A percentile compares a stretch with the other conserved stretches of the same genome.
Conservation (phyloP, 306 rosid species). For the Arachis stenosperma region DNA sequence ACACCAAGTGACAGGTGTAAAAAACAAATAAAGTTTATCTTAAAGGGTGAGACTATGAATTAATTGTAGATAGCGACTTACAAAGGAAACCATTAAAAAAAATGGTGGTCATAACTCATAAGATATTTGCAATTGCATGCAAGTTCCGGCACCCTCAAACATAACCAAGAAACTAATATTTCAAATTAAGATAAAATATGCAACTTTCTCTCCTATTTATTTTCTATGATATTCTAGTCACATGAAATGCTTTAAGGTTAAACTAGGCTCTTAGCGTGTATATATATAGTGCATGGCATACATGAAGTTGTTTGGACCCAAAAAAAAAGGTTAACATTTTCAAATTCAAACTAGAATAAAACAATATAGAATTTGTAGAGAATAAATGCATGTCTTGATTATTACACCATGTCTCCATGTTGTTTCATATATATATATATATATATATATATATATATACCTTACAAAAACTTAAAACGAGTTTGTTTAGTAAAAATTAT, state of each 20-base stretch:
- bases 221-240: background rate
- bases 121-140: background rate
- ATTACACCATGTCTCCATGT: too few relatives aligned
- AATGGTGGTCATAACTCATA: background rate
- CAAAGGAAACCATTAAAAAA: conserved; percentile 1
- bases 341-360: background rate
- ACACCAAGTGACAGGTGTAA: conserved; percentile 35
- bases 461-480: too few relatives aligned
- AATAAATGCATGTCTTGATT: background rate
- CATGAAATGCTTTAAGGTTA: background rate
- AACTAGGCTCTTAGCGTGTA: background rate
- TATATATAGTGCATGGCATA: too few relatives aligned
- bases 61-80: conserved; percentile 33
- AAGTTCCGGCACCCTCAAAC: background rate
- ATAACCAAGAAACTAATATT: background rate
- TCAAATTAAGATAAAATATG: background rate
- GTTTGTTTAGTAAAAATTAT: too few relatives aligned
- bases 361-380: background rate
- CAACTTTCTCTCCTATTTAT: background rate
- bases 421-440: too few relatives aligned
- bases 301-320: background rate
- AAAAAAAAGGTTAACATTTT: background rate
- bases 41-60: conserved; percentile 27
- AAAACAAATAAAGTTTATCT: conserved; percentile 18
- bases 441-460: too few relatives aligned